Percentiles rank a stretch among this genome's conserved stretches.
Conservation (phyloP, 148 eudicot species). For the Rheum nobile region DNA sequence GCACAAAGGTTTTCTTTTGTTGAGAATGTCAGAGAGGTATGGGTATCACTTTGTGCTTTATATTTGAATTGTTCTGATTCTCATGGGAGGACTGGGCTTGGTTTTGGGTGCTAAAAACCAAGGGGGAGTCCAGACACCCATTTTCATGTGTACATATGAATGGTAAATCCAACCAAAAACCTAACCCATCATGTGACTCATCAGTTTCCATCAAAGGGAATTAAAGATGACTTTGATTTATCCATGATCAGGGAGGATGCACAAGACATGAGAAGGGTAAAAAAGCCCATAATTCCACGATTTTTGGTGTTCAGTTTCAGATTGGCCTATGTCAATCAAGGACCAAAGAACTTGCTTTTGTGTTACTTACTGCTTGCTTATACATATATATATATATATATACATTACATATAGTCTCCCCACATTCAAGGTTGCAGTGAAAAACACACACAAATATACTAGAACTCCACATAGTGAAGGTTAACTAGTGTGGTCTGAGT, state of each 20-base stretch:
- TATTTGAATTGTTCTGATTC: neutral
- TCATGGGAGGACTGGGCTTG: neutral
- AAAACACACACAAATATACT: neutral
- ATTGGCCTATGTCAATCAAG: neutral
- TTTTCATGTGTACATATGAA: neutral
- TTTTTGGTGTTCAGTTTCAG: neutral
- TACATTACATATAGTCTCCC: too few relatives aligned
- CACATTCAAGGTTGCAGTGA: neutral
- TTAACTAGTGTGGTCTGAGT: neutral
- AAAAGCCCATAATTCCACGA: neutral
- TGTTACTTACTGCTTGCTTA: neutral
- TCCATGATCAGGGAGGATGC: neutral
- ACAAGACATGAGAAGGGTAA: neutral
- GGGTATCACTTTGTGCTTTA: neutral
- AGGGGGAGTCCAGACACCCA: slow-evolving; percentile 1
- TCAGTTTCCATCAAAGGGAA: neutral
- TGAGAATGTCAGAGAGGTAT: neutral
- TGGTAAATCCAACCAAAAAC: neutral
- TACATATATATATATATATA: neutral
- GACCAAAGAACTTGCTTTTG: neutral
- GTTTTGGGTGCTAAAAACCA: slow-evolving; percentile 4
- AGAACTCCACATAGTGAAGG: neutral
- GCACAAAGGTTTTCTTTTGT: neutral
- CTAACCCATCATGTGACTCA: neutral
- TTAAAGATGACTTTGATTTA: neutral